phyloP scores from a whole-genome alignment of 129 eudicot genomes.

The Artemisia annua region DNA sequence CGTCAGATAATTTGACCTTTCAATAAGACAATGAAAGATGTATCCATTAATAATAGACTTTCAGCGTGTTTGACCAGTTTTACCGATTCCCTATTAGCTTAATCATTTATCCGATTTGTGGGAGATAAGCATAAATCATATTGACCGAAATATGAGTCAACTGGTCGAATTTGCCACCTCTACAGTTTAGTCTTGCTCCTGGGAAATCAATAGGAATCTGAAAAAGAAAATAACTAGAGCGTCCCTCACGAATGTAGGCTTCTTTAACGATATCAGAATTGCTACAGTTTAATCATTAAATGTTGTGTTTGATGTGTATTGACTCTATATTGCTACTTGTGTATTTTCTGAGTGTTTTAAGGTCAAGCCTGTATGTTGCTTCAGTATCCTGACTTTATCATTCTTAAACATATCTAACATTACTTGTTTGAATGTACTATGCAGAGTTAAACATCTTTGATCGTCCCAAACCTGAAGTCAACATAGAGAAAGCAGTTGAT shows the following conservation, averaged over 20 bases:
- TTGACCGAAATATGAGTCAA: neutral
- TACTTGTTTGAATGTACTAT: slow-evolving; percentile 3
- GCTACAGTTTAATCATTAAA: neutral
- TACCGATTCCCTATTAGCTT: too few species aligned
- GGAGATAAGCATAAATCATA: too few species aligned
- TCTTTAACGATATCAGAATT: neutral
- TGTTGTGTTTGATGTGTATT: slow-evolving; percentile 7
- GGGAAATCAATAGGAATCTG: neutral
- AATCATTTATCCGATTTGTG: too few species aligned
- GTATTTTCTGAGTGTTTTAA: neutral
- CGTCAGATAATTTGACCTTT: too few species aligned
- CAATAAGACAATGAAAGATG: too few species aligned
- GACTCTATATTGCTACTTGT: neutral
- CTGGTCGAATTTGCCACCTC: neutral
- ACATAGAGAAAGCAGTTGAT: slow-evolving; percentile 27
- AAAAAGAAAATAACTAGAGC: neutral
- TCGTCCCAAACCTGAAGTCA: neutral
- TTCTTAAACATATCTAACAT: slow-evolving; percentile 10
- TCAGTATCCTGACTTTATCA: neutral
- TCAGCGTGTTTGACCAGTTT: too few species aligned
- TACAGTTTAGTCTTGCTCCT: slow-evolving; percentile 1
- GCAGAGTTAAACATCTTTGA: slow-evolving; percentile 23
- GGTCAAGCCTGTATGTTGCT: neutral
- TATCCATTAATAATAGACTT: too few species aligned
- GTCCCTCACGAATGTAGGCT: neutral